These are phyloP conservation scores for Punica granatum DNA, from an alignment of 345 rosid genomes.

Conservation along the genomic window DNA sequence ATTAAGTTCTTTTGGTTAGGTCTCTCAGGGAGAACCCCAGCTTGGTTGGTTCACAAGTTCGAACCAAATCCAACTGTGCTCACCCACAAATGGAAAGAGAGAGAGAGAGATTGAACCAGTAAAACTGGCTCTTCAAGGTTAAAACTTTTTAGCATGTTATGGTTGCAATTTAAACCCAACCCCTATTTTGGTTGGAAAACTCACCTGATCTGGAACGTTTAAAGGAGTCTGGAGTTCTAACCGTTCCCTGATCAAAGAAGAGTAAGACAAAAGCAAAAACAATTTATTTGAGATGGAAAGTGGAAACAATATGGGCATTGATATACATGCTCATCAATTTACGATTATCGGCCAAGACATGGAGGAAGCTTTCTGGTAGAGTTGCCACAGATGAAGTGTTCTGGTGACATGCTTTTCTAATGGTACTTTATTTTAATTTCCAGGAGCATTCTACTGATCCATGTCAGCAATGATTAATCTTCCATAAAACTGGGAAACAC, in stretches of 20 bases:
- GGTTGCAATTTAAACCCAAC: neutral
- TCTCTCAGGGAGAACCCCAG: too few species aligned
- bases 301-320: neutral
- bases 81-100: too few species aligned
- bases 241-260: constrained; percentile 24
- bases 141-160: neutral
- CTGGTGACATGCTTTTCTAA: too few species aligned
- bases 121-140: neutral
- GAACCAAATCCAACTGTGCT: neutral
- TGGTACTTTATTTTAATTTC: too few species aligned
- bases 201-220: constrained; percentile 58
- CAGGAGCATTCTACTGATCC: neutral
- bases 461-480: neutral
- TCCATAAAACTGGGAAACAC: neutral
- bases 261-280: constrained; percentile 3
- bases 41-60: too few species aligned
- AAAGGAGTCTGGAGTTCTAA: constrained; percentile 34
- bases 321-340: neutral
- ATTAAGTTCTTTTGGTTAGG: too few species aligned
- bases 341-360: neutral
- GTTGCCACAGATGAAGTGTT: neutral
- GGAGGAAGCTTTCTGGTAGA: neutral
- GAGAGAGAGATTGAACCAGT: too few species aligned
- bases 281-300: neutral
- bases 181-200: neutral